A percentile compares a stretch with the other conserved stretches of the same genome.
These are phyloP conservation scores for Fusarium newnesense DNA, from an alignment of 2,329 filamentous ascomycete genomes.

Conservation along the genomic window DNA sequence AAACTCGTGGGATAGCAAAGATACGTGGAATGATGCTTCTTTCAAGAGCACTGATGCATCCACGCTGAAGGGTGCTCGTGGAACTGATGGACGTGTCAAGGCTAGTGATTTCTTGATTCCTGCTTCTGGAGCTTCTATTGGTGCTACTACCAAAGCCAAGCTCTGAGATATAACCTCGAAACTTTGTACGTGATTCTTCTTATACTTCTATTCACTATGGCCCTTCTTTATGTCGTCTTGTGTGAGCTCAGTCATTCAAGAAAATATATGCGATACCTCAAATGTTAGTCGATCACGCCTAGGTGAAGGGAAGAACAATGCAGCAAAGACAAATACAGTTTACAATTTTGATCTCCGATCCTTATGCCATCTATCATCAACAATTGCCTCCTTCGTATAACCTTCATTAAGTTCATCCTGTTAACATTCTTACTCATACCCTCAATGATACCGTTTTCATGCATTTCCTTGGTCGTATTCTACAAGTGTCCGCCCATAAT, in stretches of 20 bases:
- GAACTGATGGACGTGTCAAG: conserved; percentile 52
- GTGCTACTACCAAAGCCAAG: conserved; percentile 35
- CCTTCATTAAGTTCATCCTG: not conserved
- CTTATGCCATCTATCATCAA: not conserved
- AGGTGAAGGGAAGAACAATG: not conserved
- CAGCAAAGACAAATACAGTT: not conserved
- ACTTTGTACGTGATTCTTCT: not conserved
- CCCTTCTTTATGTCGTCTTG: not conserved
- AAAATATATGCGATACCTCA: fast-evolving
- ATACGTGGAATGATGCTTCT: conserved; percentile 50
- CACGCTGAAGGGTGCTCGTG: conserved; percentile 51
- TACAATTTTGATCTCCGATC: not conserved
- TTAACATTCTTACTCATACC: not conserved
- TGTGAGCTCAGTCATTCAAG: fast-evolving
- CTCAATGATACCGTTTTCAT: not conserved
- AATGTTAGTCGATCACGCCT: not conserved
- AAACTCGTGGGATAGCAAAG: conserved; percentile 56
- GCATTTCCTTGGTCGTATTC: not conserved
- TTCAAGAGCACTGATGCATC: conserved; percentile 52
- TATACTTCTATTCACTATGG: no score
- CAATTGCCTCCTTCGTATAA: not conserved
- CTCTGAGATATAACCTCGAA: not conserved
- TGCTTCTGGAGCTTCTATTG: conserved; percentile 42
- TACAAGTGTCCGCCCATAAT: not conserved
- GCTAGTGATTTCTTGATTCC: conserved; percentile 56